Evolutionary conservation across 2,329 filamentous ascomycete genomes (phyloP).

Genomic region (Arthrocladium fulminans): DNA sequence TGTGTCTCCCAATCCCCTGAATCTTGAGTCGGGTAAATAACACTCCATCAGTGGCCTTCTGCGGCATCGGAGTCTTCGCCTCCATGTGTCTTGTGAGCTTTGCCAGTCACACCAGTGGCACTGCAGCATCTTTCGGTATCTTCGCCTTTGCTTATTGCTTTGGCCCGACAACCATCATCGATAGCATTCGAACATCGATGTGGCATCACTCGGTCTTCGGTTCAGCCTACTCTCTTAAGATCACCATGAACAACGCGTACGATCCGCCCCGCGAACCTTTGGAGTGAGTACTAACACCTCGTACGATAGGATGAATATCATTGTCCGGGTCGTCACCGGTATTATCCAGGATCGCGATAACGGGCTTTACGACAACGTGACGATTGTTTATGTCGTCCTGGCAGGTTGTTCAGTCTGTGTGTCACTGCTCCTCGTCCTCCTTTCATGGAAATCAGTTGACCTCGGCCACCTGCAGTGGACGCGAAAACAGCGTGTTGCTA

Average conservation of each 20-base stretch:
- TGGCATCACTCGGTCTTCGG: conserved; percentile 54
- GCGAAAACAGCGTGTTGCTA: conserved; percentile 42
- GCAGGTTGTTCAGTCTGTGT: conserved; percentile 43
- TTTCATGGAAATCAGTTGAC: conserved; percentile 34
- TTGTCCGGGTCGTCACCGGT: conserved; percentile 49
- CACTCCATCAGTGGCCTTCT: conserved; percentile 30
- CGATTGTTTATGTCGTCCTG: conserved; percentile 49
- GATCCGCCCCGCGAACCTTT: conserved; percentile 11
- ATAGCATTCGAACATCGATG: conserved; percentile 51
- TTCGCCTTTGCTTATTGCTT: conserved; percentile 49
- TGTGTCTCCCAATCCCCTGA: neutral
- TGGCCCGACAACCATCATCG: conserved; percentile 52
- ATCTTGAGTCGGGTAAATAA: too few species aligned
- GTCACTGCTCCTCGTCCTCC: conserved; percentile 31
- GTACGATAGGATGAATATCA: conserved; percentile 47
- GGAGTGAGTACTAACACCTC: neutral
- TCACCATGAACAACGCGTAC: conserved; percentile 52
- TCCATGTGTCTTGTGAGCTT: conserved; percentile 49
- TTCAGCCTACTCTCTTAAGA: conserved; percentile 51
- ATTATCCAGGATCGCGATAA: conserved; percentile 51
- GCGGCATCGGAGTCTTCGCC: conserved; percentile 43
- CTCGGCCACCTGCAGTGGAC: conserved; percentile 50
- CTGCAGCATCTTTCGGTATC: conserved; percentile 51
- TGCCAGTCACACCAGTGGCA: conserved; percentile 41
- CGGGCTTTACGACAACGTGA: conserved; percentile 48